Evolutionary conservation across 2,329 filamentous ascomycete species (phyloP), one percentile per base, ranked within the genome.

Genomic region (Exutisphaerella laricina): DNA sequence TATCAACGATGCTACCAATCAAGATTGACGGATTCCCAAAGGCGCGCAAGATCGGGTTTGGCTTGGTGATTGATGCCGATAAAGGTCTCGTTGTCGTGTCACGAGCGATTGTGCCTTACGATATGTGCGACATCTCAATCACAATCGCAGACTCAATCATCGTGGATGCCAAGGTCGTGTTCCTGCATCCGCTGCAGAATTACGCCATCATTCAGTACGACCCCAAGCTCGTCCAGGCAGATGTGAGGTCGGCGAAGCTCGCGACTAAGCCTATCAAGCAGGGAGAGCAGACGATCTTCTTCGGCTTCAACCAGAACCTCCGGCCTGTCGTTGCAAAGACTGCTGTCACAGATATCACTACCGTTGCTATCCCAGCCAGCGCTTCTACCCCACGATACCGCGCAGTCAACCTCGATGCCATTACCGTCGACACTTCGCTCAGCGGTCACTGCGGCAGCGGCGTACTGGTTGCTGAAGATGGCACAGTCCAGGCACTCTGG

Each of bases 1-100:
- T 98, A 42, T 84, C 86, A 51, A 94, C 89, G 57, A 85, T 83
- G 17, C 90, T 98, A 83, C 92, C 92, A 0, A 72, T 98, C 49
- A 97, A 97, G 72, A 77, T 98, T 7, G 92, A 98, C 63, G 92
- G 92, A n/a, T 98, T 95, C 63, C 94, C 92, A 4, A 87, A 92
- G 64, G 88, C 92, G 54, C 78, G 88, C 36, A 92, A 94, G 68
- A 92, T 88, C 70, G 92, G 92, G 1, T 96, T 95, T 74, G 92
- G 92, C 28, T 71, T 98, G 26, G 90, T 98, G n/a, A 86, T 98
- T 49, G 92, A 98, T 66, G 92, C 94, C 1, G 88, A 94, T 48
- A 90, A 96, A 69, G 92, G 92, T 13, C 75, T 98, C 13, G 92
- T 98, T 5, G 78, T 97, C 46, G 90, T 97, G 41, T 97, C 92